phyloP scores from a whole-genome alignment of 23 red algal species.

The Gracilaria domingensis region DNA sequence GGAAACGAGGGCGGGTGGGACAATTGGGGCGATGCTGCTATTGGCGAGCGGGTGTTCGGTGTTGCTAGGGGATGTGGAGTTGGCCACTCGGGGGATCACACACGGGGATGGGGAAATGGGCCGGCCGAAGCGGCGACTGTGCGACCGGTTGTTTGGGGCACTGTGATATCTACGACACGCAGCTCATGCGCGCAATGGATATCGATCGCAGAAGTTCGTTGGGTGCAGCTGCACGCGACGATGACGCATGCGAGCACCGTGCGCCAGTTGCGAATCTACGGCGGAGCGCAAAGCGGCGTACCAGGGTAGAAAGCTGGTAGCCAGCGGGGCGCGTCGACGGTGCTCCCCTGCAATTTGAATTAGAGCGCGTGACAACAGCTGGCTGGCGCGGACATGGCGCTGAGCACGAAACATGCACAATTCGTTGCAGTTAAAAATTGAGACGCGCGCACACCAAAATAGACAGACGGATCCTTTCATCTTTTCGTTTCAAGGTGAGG shows the following conservation, averaged over 20 bases:
- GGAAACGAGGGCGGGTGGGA: background rate
- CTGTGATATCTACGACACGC: too few species aligned
- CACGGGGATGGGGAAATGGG: background rate
- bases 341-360: background rate
- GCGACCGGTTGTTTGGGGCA: too few species aligned
- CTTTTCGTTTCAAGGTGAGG: background rate
- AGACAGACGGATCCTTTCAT: background rate
- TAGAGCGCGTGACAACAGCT: background rate
- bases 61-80: too few species aligned
- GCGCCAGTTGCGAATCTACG: background rate
- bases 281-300: background rate
- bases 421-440: constrained; percentile 7
- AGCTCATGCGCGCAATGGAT: too few species aligned
- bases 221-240: too few species aligned
- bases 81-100: background rate
- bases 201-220: too few species aligned
- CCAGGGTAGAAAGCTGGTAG: background rate
- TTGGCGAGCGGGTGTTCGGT: too few species aligned
- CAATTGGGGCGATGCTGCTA: too few species aligned
- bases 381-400: background rate
- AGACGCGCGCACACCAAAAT: background rate
- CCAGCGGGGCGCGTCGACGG: background rate
- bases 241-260: too few species aligned
- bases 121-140: background rate
- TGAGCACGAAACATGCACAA: too few species aligned